phyloP scores from a whole-genome alignment of 2,329 filamentous ascomycete species.

The Aciculosporium take region DNA sequence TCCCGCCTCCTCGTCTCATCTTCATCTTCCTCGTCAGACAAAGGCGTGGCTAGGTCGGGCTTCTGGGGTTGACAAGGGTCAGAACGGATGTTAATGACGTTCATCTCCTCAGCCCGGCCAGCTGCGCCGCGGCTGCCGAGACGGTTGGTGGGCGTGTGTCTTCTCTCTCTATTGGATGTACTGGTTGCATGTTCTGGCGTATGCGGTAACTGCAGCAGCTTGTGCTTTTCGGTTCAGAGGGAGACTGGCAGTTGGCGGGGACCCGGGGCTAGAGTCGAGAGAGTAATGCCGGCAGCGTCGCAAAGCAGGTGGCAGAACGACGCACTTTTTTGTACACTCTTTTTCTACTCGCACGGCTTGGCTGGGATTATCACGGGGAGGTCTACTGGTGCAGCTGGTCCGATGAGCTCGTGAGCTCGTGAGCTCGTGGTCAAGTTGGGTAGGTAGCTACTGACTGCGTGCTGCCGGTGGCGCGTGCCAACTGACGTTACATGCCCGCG shows the following conservation, averaged over 20 bases:
- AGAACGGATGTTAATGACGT: slow-evolving; percentile 10
- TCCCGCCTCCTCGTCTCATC: slow-evolving; percentile 7
- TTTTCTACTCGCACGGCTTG: not conserved
- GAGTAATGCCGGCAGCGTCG: not conserved
- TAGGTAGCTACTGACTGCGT: not conserved
- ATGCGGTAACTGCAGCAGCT: slow-evolving; percentile 3
- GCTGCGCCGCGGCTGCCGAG: not conserved
- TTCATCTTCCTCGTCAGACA: not conserved
- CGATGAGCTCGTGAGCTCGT: not conserved
- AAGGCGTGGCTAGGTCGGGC: slow-evolving; percentile 2
- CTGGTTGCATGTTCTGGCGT: slow-evolving; percentile 4
- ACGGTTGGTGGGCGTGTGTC: slow-evolving; percentile 2
- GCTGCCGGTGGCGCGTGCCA: not conserved
- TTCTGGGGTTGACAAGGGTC: slow-evolving; percentile 6
- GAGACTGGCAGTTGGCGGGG: not conserved
- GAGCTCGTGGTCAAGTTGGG: not conserved
- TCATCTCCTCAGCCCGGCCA: slow-evolving; percentile 9
- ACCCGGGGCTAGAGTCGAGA: not conserved
- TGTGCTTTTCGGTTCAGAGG: slow-evolving; percentile 3
- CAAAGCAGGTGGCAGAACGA: not conserved
- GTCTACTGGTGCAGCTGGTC: not conserved
- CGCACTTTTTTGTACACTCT: no score
- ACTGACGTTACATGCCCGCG: not conserved
- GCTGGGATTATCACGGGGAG: not conserved
- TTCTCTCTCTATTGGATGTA: slow-evolving; percentile 3